Conservation (phyloP, 768 basidiomycete genomes). For the Boletus pseudo-olivaceus region DNA sequence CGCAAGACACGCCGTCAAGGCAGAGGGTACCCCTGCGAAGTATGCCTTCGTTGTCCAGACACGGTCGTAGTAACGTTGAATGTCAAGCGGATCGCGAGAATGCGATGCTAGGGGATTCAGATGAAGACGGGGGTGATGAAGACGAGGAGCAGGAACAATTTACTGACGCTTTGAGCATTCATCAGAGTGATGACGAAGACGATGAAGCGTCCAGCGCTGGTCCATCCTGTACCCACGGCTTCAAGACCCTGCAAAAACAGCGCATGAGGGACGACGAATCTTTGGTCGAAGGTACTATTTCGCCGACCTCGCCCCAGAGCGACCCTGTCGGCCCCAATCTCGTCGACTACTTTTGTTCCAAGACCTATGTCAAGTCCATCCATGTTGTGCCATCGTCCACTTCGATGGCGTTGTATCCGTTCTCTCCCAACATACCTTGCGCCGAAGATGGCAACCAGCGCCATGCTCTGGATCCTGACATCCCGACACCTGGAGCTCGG, state of each 20-base stretch:
- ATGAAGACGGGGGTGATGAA: conserved; percentile 35
- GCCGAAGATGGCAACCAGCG: neutral
- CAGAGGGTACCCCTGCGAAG: conserved; percentile 38
- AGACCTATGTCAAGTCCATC: conserved; percentile 5
- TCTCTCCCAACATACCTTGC: conserved; percentile 17
- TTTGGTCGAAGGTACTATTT: neutral
- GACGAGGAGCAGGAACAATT: conserved; percentile 34
- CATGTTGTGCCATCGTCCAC: conserved; percentile 4
- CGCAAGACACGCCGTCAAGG: conserved; percentile 10
- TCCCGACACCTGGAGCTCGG: conserved; percentile 2
- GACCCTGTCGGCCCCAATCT: neutral
- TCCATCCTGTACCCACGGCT: conserved; percentile 8
- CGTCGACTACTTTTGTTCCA: conserved; percentile 5
- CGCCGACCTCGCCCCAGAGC: conserved; percentile 1
- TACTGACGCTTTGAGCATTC: conserved; percentile 33
- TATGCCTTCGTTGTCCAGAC: conserved; percentile 52
- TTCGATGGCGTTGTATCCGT: conserved; percentile 10
- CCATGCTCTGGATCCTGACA: conserved; percentile 1
- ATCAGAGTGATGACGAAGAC: conserved; percentile 38
- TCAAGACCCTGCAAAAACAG: conserved; percentile 11
- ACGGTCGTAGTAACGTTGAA: conserved; percentile 29
- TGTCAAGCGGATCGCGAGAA: conserved; percentile 20
- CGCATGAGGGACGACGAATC: conserved; percentile 1
- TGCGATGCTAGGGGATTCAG: conserved; percentile 25
- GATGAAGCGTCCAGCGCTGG: conserved; percentile 26